Base-by-base conservation (phyloP, 2,329 filamentous ascomycete genomes). In the Cytospora mali region DNA sequence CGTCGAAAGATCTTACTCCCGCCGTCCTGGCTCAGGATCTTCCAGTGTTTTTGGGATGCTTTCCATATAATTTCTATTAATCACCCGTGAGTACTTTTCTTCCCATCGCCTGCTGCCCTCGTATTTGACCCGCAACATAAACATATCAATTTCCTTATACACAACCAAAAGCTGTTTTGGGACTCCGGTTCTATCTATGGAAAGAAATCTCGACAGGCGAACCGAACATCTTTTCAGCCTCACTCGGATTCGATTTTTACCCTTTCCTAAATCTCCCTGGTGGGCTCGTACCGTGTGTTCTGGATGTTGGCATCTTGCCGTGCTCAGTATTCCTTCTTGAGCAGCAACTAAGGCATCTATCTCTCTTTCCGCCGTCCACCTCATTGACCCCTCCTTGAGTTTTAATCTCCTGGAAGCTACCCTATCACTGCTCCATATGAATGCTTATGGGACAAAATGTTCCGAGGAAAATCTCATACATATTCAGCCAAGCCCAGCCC, bases 401-500 rank as follows among this genome's bases (percentile, higher is more conserved):
- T 46, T 11, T 33, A 33, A 3, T 54, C 58, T 52, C 13, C 50
- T 28, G 50, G 21, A 42, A 54, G 33, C 23, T 13, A n/a, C 21
- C 48, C 58, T 27, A 25, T 29, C 33, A 13, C 50, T 54, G 28
- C 21, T 48, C 35, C 50, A 60, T 49, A 29, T 60, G 50, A 35
- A 14, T 23, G 14, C 35, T 27, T n/a, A n/a, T n/a, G n/a, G 58
- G 33, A 42, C 33, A 50, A 50, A 60, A 51, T 9, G 23, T 33
- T 21, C 57, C 57, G 57, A 59, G 57, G 57, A 33, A 25, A 33
- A 29, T 54, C n/a, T 48, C 54, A 25, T 28, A 25, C n/a, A 33
- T 49, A 21, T 31, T 49, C 21, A 42, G 29, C 50, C 48, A 52
- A 28, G 62, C 29, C 28, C 39, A 57, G 48, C 53, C 55, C 51